phyloP scores from a whole-genome alignment of 2,329 filamentous ascomycete genomes.

The Cytospora schulzeri region DNA sequence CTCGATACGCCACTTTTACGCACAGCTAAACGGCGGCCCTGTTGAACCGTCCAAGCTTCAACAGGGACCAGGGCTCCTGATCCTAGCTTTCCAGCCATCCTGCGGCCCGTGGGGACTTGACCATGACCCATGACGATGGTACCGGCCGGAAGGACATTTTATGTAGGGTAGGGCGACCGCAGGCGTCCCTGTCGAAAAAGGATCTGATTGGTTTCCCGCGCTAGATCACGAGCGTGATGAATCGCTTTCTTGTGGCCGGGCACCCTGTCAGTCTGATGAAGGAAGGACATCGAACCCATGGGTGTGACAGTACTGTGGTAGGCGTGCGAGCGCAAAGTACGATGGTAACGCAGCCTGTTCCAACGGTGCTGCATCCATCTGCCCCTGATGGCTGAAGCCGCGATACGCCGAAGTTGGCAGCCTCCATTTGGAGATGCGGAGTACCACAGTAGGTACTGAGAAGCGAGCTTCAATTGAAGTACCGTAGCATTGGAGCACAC shows the following conservation, averaged over 20 bases:
- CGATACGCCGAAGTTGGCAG: slow-evolving; percentile 8
- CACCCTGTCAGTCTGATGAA: not conserved
- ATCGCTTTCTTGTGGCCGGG: slow-evolving; percentile 9
- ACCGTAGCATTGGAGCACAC: slow-evolving; percentile 26
- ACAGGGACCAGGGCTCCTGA: slow-evolving; percentile 20
- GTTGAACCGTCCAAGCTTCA: slow-evolving; percentile 17
- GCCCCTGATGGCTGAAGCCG: not conserved
- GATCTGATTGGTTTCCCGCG: slow-evolving; percentile 10
- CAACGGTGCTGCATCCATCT: not conserved
- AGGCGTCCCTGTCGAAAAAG: not conserved
- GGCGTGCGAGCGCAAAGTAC: not conserved
- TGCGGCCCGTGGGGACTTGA: slow-evolving; percentile 26
- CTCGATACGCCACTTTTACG: slow-evolving; percentile 23
- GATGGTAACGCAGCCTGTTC: not conserved
- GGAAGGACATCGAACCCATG: slow-evolving; percentile 1
- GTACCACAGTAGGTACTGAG: slow-evolving; percentile 11
- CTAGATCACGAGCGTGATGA: slow-evolving; percentile 9
- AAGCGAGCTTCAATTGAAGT: slow-evolving; percentile 22
- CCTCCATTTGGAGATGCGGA: slow-evolving; percentile 2
- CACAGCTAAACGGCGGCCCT: slow-evolving; percentile 20
- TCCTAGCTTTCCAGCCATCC: slow-evolving; percentile 24
- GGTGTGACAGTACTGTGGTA: not conserved
- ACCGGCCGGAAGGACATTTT: slow-evolving; percentile 15
- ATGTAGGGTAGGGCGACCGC: slow-evolving; percentile 1
- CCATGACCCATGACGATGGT: slow-evolving; percentile 19